These are phyloP conservation scores for Fusarium xylarioides DNA, from an alignment of 2,329 filamentous ascomycete species.

Conservation along the genomic window DNA sequence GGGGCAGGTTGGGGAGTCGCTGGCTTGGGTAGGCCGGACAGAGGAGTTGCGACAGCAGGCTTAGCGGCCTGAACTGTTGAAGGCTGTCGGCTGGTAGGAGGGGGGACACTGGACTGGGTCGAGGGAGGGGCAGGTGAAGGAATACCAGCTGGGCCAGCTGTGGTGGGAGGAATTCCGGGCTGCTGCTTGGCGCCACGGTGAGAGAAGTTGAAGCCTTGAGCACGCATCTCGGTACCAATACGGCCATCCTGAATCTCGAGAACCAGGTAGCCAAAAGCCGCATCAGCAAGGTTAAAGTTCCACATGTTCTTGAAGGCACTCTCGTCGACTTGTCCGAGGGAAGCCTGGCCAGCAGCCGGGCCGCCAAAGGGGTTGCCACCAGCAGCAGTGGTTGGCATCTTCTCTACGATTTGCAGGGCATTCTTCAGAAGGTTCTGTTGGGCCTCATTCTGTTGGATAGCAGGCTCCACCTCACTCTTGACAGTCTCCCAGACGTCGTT, in stretches of 20 bases:
- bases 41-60: constrained; percentile 51
- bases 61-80: constrained; percentile 54
- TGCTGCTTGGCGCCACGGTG: constrained; percentile 88
- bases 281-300: constrained; percentile 99
- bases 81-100: constrained; percentile 49
- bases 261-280: constrained; percentile 95
- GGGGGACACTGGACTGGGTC: constrained; percentile 48
- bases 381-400: constrained; percentile 95
- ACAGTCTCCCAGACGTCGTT: constrained; percentile 99
- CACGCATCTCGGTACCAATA: constrained; percentile 98
- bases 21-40: constrained; percentile 50
- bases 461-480: constrained; percentile 93
- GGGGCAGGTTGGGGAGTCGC: constrained; percentile 61
- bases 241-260: constrained; percentile 94
- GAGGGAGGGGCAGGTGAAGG: constrained; percentile 50
- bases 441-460: constrained; percentile 90
- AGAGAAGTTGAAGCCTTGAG: constrained; percentile 98
- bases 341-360: constrained; percentile 74
- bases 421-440: constrained; percentile 93
- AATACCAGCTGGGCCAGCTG: constrained; percentile 42
- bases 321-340: constrained; percentile 92
- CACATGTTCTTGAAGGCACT: constrained; percentile 99
- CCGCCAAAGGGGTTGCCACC: constrained; percentile 97
- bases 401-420: constrained; percentile 91
- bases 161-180: constrained; percentile 49